Evolutionary conservation across 148 eudicot genomes (phyloP), one percentile per base, ranked within the genome.

Genomic region (Diospyros kaki): DNA sequence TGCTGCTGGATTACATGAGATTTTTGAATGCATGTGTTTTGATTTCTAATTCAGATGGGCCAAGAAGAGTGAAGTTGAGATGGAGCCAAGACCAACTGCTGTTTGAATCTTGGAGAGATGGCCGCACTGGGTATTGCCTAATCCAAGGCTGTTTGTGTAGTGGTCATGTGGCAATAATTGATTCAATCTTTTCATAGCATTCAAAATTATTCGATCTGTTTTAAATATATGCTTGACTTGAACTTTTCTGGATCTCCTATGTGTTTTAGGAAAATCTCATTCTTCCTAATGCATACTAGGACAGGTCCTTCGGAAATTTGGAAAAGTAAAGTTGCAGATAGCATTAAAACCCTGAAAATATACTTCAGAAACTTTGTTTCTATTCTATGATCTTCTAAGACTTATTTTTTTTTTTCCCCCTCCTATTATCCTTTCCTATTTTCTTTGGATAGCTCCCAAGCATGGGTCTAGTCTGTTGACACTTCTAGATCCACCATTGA

Each of bases 31-130:
- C 48, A 45, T 10, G 18, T 53, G 9, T 53, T 1, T 59, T 64
- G 44, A 17, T 42, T 39, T 39, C 17, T 60, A 52, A 39, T 52
- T 63, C 72, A 94, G 98, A 96, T 53, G 98, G 98, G n/a, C 98
- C 97, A 12, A 83, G 96, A 80, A 78, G 79, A 18, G 68, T 89
- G 71, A 73, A 74, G 42, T 56, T 69, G 48, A 89, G 55, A 71
- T 94, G 98, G 98, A 94, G 89, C 79, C 93, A 86, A 80, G 86
- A 94, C 66, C 81, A 73, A 40, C 72, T 79, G 3, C 75, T 94
- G 60, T 92, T 94, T 81, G 93, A 92, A 68, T 79, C 96, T 69
- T 94, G 98, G 98, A 90, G 77, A 77, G 87, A 86, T 53, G 96
- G 98, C 67, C 83, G 75, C 51, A 92, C 98, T 1, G 97, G 98